Percentiles rank a stretch among this genome's conserved stretches.
These are phyloP conservation scores for Eimeria falciformis DNA, from an alignment of 169 alveolate species.

Conservation along the genomic window DNA sequence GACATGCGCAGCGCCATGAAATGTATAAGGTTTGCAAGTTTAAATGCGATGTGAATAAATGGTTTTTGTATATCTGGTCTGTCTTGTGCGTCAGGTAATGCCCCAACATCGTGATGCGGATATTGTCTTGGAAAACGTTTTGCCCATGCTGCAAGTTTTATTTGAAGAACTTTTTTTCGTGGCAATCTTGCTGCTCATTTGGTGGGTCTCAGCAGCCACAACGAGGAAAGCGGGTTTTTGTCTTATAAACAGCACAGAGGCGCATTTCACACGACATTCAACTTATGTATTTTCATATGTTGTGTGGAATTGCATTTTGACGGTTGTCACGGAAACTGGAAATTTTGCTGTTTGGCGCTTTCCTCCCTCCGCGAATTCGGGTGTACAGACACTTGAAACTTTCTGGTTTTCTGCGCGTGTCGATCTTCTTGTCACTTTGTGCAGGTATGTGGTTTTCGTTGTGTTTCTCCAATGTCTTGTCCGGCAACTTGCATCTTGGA, in stretches of 20 bases:
- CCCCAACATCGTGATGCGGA: constrained; percentile 64
- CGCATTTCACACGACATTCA: too few relatives aligned
- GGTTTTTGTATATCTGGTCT: not conserved
- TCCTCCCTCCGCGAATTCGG: too few relatives aligned
- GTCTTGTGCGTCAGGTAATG: constrained; percentile 29
- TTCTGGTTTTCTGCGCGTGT: not conserved
- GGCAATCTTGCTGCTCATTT: constrained; percentile 83
- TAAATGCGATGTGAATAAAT: not conserved
- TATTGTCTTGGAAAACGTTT: constrained; percentile 78
- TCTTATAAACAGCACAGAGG: too few relatives aligned
- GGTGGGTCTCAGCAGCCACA: constrained; percentile 76
- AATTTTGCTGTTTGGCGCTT: too few relatives aligned
- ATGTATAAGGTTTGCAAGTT: too few relatives aligned
- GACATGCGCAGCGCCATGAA: too few relatives aligned
- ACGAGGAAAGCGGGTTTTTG: too few relatives aligned
- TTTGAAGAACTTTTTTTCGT: constrained; percentile 87
- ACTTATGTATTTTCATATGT: too few relatives aligned
- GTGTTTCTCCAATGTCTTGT: constrained; percentile 79
- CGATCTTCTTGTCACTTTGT: too few relatives aligned
- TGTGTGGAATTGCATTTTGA: too few relatives aligned
- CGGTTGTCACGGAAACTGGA: too few relatives aligned
- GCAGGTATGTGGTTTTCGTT: constrained; percentile 72
- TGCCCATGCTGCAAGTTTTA: constrained; percentile 82
- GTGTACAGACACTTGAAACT: too few relatives aligned
- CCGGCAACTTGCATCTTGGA: constrained; percentile 80